phyloP scores from a whole-genome alignment of 106 monocot genomes.

The Xerophyta viscosa region DNA sequence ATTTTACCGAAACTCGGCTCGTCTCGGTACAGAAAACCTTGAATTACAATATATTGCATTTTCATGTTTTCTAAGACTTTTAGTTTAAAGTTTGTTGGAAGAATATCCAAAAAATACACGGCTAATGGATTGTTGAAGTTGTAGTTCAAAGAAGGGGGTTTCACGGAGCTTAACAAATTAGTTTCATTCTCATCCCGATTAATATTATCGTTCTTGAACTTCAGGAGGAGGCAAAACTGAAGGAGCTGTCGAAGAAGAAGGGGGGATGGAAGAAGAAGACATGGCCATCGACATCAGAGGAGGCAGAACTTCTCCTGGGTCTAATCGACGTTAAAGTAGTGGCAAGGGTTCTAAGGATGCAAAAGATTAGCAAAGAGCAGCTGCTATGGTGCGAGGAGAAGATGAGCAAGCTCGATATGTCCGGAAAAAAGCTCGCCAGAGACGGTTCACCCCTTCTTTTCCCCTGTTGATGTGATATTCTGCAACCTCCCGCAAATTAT shows the following conservation, averaged over 20 bases:
- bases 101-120: too few species aligned
- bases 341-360: constrained; percentile 76
- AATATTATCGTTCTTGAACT: not conserved
- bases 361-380: constrained; percentile 67
- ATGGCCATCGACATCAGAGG: not conserved
- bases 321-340: constrained; percentile 36
- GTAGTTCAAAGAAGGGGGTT: too few species aligned
- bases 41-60: too few species aligned
- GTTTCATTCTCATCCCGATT: too few species aligned
- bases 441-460: constrained; percentile 68
- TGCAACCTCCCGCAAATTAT: too few species aligned
- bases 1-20: too few species aligned
- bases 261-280: not conserved
- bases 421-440: constrained; percentile 38
- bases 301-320: not conserved
- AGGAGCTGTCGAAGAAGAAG: not conserved
- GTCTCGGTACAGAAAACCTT: too few species aligned
- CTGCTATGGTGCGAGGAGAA: constrained; percentile 97
- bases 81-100: too few species aligned
- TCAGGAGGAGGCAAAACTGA: not conserved
- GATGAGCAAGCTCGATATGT: constrained; percentile 83
- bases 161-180: too few species aligned
- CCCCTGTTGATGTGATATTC: constrained; percentile 38
- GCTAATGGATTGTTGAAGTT: too few species aligned
- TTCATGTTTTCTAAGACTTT: too few species aligned